Evolutionary conservation across 352 stramenopile genomes (phyloP), one percentile per base, ranked within the genome.

Genomic region (Aphanomyces stellatus): DNA sequence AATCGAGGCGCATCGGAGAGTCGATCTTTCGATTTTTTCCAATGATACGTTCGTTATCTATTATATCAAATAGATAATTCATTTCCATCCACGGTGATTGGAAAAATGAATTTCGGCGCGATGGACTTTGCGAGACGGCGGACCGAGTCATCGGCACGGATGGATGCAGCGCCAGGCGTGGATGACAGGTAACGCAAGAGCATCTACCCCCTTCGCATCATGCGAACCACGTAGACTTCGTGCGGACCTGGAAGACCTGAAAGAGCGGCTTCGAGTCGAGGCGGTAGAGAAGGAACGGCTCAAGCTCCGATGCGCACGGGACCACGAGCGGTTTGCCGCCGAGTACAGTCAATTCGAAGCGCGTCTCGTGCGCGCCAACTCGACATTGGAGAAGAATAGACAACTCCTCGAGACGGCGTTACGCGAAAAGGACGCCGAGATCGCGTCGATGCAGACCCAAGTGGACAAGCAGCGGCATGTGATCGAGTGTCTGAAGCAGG

Each of bases 401-500:
- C 22, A 51, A n/a, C 11, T 51, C 37, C 28, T 64, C 4, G 55
- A 64, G 28, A 17, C 25, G 11, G 28, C 55, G 24, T 37, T 64
- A 10, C 13, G 49, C 27, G 55, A 64, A 24, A 43, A 46, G 13
- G 55, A 64, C 55, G 37, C 28, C 34, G 34, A 37, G 31, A 64
- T 64, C n/a, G 55, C 49, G 22, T 13, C 49, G 37, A 19, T 64
- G n/a, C 35, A 64, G 28, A 31, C 24, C 19, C 55, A 64, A 17
- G 1, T 64, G 13, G 55, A 51, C 34, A 48, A 33, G 22, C 33
- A 64, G 40, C 34, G 25, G 25, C 55, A 51, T 24, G 13, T 31
- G 8, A 64, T 64, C 55, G 55, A 64, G 4, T 64, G 37, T 24
- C 35, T 43, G 10, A 64, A 64, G 55, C 35, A 49, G 24, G 17